A percentile compares a stretch with the other conserved stretches of the same genome.
These are phyloP conservation scores for Davidsoniella neocaledoniae DNA, from an alignment of 2,329 filamentous ascomycete species.

Conservation along the genomic window DNA sequence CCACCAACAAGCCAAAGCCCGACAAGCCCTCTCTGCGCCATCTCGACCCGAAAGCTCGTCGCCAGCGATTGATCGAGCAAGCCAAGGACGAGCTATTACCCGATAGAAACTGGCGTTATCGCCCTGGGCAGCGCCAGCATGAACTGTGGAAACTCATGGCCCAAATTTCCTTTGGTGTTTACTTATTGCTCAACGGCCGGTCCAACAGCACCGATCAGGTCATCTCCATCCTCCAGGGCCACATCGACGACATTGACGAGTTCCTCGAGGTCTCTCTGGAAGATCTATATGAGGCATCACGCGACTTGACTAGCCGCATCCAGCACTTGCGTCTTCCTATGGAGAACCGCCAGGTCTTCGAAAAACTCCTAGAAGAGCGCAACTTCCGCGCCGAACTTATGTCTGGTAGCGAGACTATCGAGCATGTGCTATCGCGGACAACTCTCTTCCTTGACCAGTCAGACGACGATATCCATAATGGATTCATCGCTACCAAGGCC, in stretches of 20 bases:
- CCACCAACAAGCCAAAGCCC: conserved; percentile 14
- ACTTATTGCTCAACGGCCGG: conserved; percentile 67
- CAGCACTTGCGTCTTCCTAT: conserved; percentile 69
- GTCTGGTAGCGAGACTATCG: conserved; percentile 77
- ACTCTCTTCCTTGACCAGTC: conserved; percentile 59
- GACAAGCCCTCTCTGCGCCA: conserved; percentile 35
- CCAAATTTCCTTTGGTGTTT: conserved; percentile 86
- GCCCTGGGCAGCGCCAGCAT: conserved; percentile 61
- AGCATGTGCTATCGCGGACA: conserved; percentile 73
- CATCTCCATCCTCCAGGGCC: conserved; percentile 71
- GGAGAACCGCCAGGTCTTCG: conserved; percentile 66
- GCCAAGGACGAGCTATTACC: conserved; percentile 53
- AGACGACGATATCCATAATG: conserved; percentile 62
- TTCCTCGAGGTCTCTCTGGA: conserved; percentile 77
- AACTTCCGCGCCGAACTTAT: conserved; percentile 69
- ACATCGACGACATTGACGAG: conserved; percentile 86
- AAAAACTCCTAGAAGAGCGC: conserved; percentile 73
- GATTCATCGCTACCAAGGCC: conserved; percentile 56
- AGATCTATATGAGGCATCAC: conserved; percentile 61
- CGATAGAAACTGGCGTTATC: conserved; percentile 59
- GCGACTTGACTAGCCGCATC: conserved; percentile 66
- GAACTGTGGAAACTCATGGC: conserved; percentile 79
- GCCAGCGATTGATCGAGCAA: conserved; percentile 50
- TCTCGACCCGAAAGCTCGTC: conserved; percentile 42
- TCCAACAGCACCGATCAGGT: conserved; percentile 83